Base-by-base conservation (phyloP, 768 basidiomycete species). In the Clitopilus passeckerianus region DNA sequence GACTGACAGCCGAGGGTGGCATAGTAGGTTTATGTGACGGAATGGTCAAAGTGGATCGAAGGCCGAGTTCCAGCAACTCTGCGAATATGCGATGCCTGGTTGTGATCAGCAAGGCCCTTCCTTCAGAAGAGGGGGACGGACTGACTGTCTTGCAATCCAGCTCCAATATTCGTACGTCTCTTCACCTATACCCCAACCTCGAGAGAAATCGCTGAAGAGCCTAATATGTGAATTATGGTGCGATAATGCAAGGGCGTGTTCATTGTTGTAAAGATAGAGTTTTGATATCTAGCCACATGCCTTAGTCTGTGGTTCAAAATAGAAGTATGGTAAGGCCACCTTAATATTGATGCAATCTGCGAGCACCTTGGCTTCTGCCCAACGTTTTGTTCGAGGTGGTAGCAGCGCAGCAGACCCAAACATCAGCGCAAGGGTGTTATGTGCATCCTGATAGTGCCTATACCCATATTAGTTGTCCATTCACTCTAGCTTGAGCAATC, bases 161-260 rank as follows among this genome's bases (percentile, higher is more conserved):
- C 91, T 91, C 96, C 96, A 98, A 68, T 89, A 98, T 70, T 98
- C 97, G 64, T 92, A 98, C 0, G 93, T 97, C 67, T 95, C 92
- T 66, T 95, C 93, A 15, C 95, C 95, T 58, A 98, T 98, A 7
- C 93, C 92, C 96, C 97, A 98, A 0, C 89, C 88, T 18, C 90
- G 77, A 5, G 91, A 90, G 64, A 99, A 85, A 66, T 94, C 92
- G 5, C 87, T 82, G 64, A 97, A 96, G 61, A 85, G 85, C 34
- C 87, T 85, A 61, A 96, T 81, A 68, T 99, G 97, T 12, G 85
- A 82, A 60, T 87, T 89, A 70, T 98, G 89, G 62, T 95, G 89
- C 0, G 86, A 85, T 1, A 97, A 74, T 0, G 93, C 89, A 6
- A 91, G 82, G 0, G 87, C 77, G 50, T 91, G 86, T 65, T 97